These are phyloP conservation scores for Stipa capillata DNA, from an alignment of 176 grass and related monocot genomes.

Conservation along the genomic window DNA sequence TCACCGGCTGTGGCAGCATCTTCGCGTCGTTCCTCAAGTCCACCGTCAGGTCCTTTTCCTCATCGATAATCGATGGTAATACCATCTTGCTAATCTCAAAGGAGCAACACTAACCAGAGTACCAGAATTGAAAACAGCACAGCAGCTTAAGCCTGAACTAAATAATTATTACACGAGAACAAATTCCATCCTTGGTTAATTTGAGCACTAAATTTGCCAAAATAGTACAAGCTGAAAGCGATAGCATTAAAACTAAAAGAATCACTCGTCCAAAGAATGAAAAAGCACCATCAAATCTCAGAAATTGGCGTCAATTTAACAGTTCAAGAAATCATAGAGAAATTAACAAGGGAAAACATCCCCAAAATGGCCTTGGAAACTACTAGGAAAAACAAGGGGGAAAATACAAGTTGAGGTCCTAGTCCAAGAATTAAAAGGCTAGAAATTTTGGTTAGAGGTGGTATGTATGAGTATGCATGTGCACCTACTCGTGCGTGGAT, in stretches of 20 bases:
- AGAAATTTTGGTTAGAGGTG: not conserved
- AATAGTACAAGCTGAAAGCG: not conserved
- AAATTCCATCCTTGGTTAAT: not conserved
- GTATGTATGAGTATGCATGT: not conserved
- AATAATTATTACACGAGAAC: conserved; percentile 5
- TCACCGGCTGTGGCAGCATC: too few relatives aligned
- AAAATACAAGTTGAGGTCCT: not conserved
- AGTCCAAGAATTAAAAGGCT: not conserved
- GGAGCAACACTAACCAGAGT: too few relatives aligned
- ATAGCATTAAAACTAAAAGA: not conserved
- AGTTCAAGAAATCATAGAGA: not conserved
- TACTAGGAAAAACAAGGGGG: too few relatives aligned
- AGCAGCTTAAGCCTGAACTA: not conserved
- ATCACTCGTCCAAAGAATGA: not conserved
- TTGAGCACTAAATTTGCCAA: not conserved
- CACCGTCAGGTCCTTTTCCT: too few relatives aligned
- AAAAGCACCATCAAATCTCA: not conserved
- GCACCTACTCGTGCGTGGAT: conserved; percentile 82
- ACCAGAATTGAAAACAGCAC: too few relatives aligned
- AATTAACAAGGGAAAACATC: not conserved
- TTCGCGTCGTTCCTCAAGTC: too few relatives aligned
- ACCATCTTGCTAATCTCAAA: too few relatives aligned
- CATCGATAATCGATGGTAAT: too few relatives aligned
- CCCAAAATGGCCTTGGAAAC: not conserved
- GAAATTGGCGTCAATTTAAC: not conserved